Conservation (phyloP, 192 early-diverging fungal genomes). For the Neocallimastix lanati region DNA sequence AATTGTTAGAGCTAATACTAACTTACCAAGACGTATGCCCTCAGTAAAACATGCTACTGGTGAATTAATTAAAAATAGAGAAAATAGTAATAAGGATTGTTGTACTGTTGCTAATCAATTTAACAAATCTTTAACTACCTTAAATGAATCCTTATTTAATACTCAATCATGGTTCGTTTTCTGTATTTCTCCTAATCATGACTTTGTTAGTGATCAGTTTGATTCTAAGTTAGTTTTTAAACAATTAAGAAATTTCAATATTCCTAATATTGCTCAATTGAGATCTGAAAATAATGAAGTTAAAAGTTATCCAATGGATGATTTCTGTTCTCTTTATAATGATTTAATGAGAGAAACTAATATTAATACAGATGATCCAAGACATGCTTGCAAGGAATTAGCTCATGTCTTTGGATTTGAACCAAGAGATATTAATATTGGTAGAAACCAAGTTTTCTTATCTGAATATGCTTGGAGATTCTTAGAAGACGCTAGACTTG, state of each 20-base stretch:
- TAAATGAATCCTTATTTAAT: constrained; percentile 4
- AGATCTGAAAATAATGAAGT: background rate
- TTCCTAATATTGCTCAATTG: background rate
- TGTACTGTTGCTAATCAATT: constrained; percentile 41
- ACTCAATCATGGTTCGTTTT: constrained; percentile 68
- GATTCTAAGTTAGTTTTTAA: background rate
- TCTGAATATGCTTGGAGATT: background rate
- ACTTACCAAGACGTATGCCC: background rate
- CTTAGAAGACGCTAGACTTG: background rate
- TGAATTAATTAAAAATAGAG: constrained; percentile 4
- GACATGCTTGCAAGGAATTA: background rate
- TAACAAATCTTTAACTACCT: constrained; percentile 24
- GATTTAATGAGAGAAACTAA: background rate
- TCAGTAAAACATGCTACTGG: background rate
- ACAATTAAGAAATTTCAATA: background rate
- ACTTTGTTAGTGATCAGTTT: background rate
- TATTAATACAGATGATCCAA: background rate
- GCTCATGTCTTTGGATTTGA: background rate
- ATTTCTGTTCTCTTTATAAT: background rate
- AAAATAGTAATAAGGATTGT: constrained; percentile 41
- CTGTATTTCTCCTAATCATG: constrained; percentile 17
- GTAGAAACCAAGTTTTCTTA: background rate
- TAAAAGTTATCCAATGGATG: background rate
- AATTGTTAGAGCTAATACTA: background rate
- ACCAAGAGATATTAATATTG: background rate